Base-by-base conservation (phyloP, 768 basidiomycete species). In the Paxillus rubicundulus region DNA sequence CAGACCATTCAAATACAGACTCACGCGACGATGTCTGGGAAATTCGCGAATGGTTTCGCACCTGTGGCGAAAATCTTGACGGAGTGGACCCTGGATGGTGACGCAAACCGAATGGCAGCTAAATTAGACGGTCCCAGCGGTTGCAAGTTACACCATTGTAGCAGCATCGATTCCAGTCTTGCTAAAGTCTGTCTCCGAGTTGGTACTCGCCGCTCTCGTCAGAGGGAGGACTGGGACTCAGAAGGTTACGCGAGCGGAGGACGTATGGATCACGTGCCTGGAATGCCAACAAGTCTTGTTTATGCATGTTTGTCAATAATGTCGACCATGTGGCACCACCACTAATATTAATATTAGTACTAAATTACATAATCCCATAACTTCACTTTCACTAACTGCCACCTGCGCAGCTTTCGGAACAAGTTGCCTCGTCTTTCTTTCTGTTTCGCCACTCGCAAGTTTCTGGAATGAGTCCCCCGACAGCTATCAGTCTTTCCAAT, bases 11-110 rank as follows among this genome's bases (percentile, higher is more conserved):
- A 17, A 48, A 38, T 39, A 20, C 47, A 67, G 16, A 67, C 80
- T 52, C 60, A 87, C 87, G 86, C 84, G 59, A 86, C 67, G 46
- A 86, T 71, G 12, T 85, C 82, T 0, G 82, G 81, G 47, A 74
- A 76, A 52, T 81, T 71, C 13, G 70, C 66, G 62, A 92, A 92
- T 10, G 87, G 88, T 33, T 70, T 74, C 1, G 77, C 72, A 50
- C 79, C 81, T 4, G 79, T 80, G n/a, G 87, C 85, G 61, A 87
- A 89, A 53, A 92, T 76, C 45, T 80, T 75, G 52, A 92, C 77
- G 0, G 79, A 80, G 2, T 81, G 77, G n/a, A 92, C 77, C 52
- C 81, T 81, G 17, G 90, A 80, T 0, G 87, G 83, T 0, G 77
- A 75, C 0, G 81, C 68, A 64, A 89, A 91, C n/a, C 88, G 80